Conservation (phyloP, 148 eudicot species). For the Polygonum maritimum region DNA sequence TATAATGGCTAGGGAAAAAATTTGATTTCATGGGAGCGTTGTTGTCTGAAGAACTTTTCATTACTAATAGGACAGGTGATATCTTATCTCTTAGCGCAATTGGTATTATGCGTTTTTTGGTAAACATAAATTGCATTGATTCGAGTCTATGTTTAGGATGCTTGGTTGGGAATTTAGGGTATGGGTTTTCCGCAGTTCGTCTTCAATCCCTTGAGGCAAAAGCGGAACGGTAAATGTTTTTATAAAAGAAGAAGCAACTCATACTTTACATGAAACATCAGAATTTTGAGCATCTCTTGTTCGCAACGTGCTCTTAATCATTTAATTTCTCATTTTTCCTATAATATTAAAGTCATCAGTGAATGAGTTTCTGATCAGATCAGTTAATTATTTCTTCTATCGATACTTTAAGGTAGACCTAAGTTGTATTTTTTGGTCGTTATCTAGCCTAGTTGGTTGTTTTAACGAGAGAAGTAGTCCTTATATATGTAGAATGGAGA, state of each 20-base stretch:
- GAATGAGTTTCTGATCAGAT: not conserved
- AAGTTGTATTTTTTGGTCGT: not conserved
- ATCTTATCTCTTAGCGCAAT: not conserved
- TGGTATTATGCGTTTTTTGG: not conserved
- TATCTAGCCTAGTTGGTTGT: constrained; percentile 1
- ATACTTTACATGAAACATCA: not conserved
- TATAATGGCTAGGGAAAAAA: no score
- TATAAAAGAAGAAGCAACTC: not conserved
- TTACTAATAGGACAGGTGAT: not conserved
- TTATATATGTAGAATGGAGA: constrained; percentile 45
- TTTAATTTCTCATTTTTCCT: not conserved
- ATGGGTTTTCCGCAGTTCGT: not conserved
- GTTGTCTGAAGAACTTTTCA: not conserved
- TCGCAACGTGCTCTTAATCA: not conserved
- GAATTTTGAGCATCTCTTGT: not conserved
- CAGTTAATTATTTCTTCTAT: not conserved
- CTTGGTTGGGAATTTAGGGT: not conserved
- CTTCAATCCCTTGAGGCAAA: not conserved
- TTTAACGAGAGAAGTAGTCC: not conserved
- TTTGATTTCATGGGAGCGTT: no score
- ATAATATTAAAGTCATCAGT: not conserved
- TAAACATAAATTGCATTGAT: not conserved
- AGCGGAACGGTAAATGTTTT: not conserved
- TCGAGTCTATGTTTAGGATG: not conserved
- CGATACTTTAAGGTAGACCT: no score